A percentile compares a stretch with the other conserved stretches of the same genome.
phyloP scores from a whole-genome alignment of 2,329 filamentous ascomycete genomes.

The Botryotinia globosa region DNA sequence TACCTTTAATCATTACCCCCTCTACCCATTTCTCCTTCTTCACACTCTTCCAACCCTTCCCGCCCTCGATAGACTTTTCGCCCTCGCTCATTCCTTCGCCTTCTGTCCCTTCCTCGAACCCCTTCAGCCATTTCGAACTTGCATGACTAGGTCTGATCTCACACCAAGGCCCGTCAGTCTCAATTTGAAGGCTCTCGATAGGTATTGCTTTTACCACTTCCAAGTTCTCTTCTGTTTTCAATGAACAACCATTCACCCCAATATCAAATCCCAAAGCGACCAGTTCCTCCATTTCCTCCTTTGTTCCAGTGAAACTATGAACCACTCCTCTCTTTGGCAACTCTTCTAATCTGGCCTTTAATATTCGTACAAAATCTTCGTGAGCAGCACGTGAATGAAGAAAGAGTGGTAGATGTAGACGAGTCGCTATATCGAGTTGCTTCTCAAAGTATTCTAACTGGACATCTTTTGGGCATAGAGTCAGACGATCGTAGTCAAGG shows the following conservation, averaged over 20 bases:
- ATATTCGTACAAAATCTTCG: constrained; percentile 72
- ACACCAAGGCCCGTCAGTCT: constrained; percentile 98
- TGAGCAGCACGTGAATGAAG: constrained; percentile 88
- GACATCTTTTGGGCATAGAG: constrained; percentile 72
- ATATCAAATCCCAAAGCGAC: constrained; percentile 81
- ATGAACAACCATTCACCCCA: constrained; percentile 93
- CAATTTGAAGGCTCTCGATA: constrained; percentile 80
- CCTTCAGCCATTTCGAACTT: constrained; percentile 45
- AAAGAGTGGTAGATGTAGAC: constrained; percentile 79
- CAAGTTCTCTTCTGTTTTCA: constrained; percentile 92
- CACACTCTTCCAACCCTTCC: constrained; percentile 67
- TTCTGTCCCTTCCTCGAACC: constrained; percentile 28
- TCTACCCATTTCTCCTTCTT: constrained; percentile 96
- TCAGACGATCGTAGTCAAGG: constrained; percentile 90
- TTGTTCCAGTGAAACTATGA: constrained; percentile 89
- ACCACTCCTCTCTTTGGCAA: constrained; percentile 79
- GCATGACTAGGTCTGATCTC: constrained; percentile 90
- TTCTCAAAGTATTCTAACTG: constrained; percentile 83
- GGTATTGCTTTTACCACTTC: constrained; percentile 77
- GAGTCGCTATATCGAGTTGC: constrained; percentile 54
- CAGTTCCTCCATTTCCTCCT: constrained; percentile 78
- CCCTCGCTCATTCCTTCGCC: constrained; percentile 27
- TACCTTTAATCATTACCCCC: constrained; percentile 86
- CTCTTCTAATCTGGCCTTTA: constrained; percentile 61
- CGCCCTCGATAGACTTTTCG: constrained; percentile 27